Evolutionary conservation across 1,284 basidiomycete species (phyloP).

Genomic region (Irpex rosettiformis): DNA sequence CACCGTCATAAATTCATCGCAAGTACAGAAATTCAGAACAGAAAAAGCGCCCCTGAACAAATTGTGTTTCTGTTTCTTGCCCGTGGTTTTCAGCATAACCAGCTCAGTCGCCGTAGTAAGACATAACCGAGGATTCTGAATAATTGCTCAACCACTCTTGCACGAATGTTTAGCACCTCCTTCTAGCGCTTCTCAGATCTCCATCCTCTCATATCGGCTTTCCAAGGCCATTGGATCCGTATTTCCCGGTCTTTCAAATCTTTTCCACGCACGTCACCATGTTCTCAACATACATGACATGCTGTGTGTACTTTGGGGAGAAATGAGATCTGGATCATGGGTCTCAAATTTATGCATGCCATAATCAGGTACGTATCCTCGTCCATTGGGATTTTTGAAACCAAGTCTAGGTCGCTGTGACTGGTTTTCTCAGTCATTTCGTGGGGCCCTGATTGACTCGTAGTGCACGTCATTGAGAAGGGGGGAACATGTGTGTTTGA

Average conservation of each 20-base stretch:
- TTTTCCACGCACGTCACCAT: background rate
- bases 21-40: background rate
- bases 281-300: background rate
- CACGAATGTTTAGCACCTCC: background rate
- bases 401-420: background rate
- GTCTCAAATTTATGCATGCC: too few relatives aligned
- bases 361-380: background rate
- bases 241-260: background rate
- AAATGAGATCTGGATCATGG: background rate
- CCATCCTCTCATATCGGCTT: background rate
- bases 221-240: background rate
- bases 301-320: background rate
- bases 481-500: background rate
- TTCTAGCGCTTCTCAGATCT: background rate
- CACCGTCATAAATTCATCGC: background rate
- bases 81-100: background rate
- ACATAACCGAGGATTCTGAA: background rate
- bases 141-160: background rate
- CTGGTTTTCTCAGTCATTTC: background rate
- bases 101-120: background rate
- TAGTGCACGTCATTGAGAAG: background rate
- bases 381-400: background rate
- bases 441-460: background rate
- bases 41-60: background rate
- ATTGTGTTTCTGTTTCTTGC: background rate